Conservation (phyloP, 2,329 filamentous ascomycete species). For the Xylogone sp. region DNA sequence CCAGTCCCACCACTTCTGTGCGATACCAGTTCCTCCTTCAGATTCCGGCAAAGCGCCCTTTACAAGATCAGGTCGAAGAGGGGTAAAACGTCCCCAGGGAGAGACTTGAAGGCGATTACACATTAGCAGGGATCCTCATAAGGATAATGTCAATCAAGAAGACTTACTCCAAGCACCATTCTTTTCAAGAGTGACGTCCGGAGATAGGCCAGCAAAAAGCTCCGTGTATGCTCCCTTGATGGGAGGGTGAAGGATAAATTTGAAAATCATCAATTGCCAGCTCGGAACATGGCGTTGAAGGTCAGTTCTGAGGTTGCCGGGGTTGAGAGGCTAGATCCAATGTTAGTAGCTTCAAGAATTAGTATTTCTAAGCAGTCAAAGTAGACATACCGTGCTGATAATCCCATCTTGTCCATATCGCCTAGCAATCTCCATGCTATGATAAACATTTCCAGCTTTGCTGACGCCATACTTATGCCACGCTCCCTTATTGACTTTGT, state of each 20-base stretch:
- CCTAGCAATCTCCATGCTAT: slow-evolving; percentile 20
- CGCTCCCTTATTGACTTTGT: slow-evolving; percentile 12
- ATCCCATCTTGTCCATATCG: slow-evolving; percentile 17
- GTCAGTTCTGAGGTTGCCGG: slow-evolving; percentile 24
- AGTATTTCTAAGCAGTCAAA: not conserved
- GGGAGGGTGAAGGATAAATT: slow-evolving; percentile 12
- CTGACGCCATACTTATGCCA: slow-evolving; percentile 20
- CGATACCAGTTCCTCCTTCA: slow-evolving; percentile 35
- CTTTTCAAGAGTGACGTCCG: slow-evolving; percentile 20
- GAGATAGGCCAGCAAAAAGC: slow-evolving; percentile 22
- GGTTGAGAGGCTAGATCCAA: slow-evolving; percentile 19
- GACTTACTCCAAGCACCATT: slow-evolving; percentile 23
- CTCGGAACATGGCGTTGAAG: slow-evolving; percentile 12
- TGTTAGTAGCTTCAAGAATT: not conserved
- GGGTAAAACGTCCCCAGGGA: slow-evolving; percentile 40
- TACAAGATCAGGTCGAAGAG: slow-evolving; percentile 30
- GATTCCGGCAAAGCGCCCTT: slow-evolving; percentile 26
- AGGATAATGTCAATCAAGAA: not conserved
- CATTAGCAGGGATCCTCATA: slow-evolving; percentile 1
- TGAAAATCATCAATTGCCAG: slow-evolving; percentile 9
- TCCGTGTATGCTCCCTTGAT: slow-evolving; percentile 27
- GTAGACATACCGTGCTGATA: slow-evolving; percentile 19
- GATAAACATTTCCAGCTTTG: slow-evolving; percentile 23
- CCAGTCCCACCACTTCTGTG: slow-evolving; percentile 41
- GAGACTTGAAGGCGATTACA: slow-evolving; percentile 28